phyloP scores from a whole-genome alignment of 805 yeast genomes.

The Diddensiella transvaalensis region DNA sequence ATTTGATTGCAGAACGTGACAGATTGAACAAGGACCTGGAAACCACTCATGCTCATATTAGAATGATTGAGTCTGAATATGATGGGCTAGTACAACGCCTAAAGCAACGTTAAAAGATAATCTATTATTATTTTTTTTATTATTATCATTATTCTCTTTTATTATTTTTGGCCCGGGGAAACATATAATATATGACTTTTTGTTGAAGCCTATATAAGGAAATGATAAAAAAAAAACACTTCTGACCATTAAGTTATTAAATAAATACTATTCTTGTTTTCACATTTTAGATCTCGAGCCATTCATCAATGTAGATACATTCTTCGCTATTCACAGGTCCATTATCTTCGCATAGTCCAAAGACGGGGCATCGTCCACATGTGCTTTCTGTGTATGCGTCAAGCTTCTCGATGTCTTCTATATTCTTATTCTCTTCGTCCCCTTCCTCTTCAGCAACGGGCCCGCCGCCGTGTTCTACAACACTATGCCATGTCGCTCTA shows the following conservation, averaged over 20 bases:
- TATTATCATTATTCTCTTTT: not conserved
- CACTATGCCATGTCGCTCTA: slow-evolving; percentile 80
- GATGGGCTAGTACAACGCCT: slow-evolving; percentile 23
- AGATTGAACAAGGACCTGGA: slow-evolving; percentile 91
- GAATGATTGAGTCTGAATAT: slow-evolving; percentile 35
- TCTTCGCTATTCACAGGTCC: slow-evolving; percentile 33
- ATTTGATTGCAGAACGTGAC: slow-evolving; percentile 91
- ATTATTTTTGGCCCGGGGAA: no score
- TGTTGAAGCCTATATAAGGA: not conserved
- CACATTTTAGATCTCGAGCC: slow-evolving; percentile 26
- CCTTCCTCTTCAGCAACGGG: slow-evolving; percentile 15
- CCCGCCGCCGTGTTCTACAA: slow-evolving; percentile 59
- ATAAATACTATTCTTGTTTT: no score
- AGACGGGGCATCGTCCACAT: slow-evolving; percentile 33
- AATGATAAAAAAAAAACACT: no score
- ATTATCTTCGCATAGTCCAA: slow-evolving; percentile 26
- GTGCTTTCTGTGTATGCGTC: slow-evolving; percentile 32
- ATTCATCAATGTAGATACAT: slow-evolving; percentile 34
- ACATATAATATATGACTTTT: no score
- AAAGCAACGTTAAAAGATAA: slow-evolving; percentile 13
- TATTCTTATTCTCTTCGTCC: slow-evolving; percentile 9
- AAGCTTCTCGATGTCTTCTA: slow-evolving; percentile 12
- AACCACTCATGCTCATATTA: slow-evolving; percentile 57
- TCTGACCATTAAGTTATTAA: not conserved
- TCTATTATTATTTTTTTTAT: not conserved